phyloP scores from a whole-genome alignment of 352 stramenopile species.

The Phytophthora uliginosa region DNA sequence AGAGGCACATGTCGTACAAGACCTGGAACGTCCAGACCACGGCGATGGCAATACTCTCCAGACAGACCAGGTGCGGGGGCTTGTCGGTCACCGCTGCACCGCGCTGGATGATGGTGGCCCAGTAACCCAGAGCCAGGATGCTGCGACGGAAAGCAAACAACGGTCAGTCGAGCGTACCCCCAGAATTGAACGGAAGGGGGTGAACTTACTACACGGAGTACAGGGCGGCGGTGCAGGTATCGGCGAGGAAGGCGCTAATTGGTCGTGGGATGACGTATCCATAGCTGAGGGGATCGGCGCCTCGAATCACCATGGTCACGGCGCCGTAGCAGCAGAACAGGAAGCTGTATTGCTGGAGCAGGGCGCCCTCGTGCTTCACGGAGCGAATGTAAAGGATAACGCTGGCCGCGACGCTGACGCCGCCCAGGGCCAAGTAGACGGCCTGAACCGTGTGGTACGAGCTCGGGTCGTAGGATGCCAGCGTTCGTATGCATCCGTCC shows the following conservation, averaged over 20 bases:
- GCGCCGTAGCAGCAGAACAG: conserved; percentile 56
- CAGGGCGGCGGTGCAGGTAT: conserved; percentile 58
- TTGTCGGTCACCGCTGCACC: conserved; percentile 45
- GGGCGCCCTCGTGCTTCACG: conserved; percentile 43
- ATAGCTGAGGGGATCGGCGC: conserved; percentile 54
- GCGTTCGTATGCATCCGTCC: conserved; percentile 41
- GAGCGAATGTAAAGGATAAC: conserved; percentile 50
- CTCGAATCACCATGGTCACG: conserved; percentile 53
- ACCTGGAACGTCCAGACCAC: conserved; percentile 59
- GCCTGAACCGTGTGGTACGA: conserved; percentile 45
- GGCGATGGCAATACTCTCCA: conserved; percentile 47
- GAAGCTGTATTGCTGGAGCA: conserved; percentile 58
- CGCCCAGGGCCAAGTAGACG: conserved; percentile 41
- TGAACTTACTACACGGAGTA: conserved; percentile 63
- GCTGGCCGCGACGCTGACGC: conserved; percentile 37
- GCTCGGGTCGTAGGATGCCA: conserved; percentile 39
- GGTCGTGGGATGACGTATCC: conserved; percentile 49
- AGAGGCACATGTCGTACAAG: conserved; percentile 50
- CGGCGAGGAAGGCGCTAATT: conserved; percentile 48
- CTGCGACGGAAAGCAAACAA: conserved; percentile 25
- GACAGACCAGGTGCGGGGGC: conserved; percentile 37
- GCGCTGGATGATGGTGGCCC: conserved; percentile 55
- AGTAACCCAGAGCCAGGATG: conserved; percentile 60
- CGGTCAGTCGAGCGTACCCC: conserved; percentile 9
- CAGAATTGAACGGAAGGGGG: neutral